Evolutionary conservation across 192 early-diverging fungal genomes (phyloP).

Genomic region (Rhizophagus prolifer): DNA sequence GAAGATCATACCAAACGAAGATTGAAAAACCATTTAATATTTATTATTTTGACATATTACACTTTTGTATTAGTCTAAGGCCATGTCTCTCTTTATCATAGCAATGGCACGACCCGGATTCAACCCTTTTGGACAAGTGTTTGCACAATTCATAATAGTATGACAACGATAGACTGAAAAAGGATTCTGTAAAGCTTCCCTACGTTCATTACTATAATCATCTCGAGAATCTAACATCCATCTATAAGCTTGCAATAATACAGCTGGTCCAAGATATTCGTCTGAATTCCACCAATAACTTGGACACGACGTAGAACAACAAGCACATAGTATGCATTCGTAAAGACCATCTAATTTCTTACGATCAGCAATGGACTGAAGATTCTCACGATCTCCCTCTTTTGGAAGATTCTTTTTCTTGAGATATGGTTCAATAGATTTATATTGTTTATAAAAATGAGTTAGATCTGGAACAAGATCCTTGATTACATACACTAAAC

Average conservation of each 20-base stretch:
- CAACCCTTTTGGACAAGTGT: conserved; percentile 97
- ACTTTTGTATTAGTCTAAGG: conserved; percentile 45
- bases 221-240: conserved; percentile 99
- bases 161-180: conserved; percentile 99
- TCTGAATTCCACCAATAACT: conserved; percentile 98
- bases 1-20: too few species aligned
- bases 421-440: conserved; percentile 93
- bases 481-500: conserved; percentile 87
- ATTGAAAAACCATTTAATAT: too few species aligned
- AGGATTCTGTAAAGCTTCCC: conserved; percentile 85
- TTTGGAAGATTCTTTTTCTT: conserved; percentile 76
- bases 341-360: conserved; percentile 95
- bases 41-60: too few species aligned
- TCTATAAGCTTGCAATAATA: conserved; percentile 97
- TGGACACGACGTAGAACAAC: conserved; percentile 95
- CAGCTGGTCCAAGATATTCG: conserved; percentile 92
- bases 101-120: conserved; percentile 97
- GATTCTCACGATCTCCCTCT: conserved; percentile 76
- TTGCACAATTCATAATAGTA: conserved; percentile 98
- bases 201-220: conserved; percentile 83
- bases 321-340: conserved; percentile 97
- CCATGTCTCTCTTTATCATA: conserved; percentile 93
- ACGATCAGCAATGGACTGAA: conserved; percentile 91
- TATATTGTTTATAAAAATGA: conserved; percentile 98
- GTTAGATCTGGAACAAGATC: conserved; percentile 96